A percentile compares a stretch with the other conserved stretches of the same genome.
Conservation (phyloP, 1,284 basidiomycete species). For the Cutaneotrichosporon sp. region DNA sequence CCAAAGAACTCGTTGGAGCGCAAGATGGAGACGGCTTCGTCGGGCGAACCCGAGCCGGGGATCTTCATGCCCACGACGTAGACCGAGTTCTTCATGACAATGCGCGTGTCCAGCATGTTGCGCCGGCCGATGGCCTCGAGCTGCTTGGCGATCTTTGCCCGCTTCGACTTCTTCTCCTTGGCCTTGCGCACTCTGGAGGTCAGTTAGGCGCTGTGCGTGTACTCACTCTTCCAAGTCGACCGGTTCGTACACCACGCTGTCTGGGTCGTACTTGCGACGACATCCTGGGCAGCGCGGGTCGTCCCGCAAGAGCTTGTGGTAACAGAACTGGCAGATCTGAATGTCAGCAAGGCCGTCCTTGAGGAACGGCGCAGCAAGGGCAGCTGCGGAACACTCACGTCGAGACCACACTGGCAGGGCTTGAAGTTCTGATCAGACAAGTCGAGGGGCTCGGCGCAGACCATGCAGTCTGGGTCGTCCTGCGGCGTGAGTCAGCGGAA, state of each 20-base stretch:
- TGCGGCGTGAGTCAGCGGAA: slow-evolving; percentile 45
- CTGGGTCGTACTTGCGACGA: slow-evolving; percentile 88
- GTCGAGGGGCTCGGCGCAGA: slow-evolving; percentile 99
- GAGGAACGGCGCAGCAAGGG: neutral
- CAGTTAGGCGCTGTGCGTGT: slow-evolving; percentile 10
- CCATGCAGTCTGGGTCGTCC: slow-evolving; percentile 97
- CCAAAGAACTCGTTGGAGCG: slow-evolving; percentile 98
- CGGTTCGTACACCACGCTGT: slow-evolving; percentile 92
- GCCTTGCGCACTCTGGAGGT: slow-evolving; percentile 81
- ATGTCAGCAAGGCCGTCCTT: neutral
- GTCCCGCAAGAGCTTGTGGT: slow-evolving; percentile 96
- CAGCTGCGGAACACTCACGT: slow-evolving; percentile 65
- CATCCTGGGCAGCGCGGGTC: slow-evolving; percentile 98
- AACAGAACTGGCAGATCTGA: slow-evolving; percentile 98
- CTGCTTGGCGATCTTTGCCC: slow-evolving; percentile 95
- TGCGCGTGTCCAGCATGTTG: slow-evolving; percentile 88
- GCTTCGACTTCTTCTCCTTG: slow-evolving; percentile 92
- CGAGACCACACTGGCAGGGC: slow-evolving; percentile 98
- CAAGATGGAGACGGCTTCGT: slow-evolving; percentile 94
- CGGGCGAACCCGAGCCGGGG: slow-evolving; percentile 71
- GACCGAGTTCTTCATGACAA: slow-evolving; percentile 95
- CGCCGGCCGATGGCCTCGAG: slow-evolving; percentile 84
- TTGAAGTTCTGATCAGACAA: slow-evolving; percentile 99
- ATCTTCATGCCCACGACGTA: slow-evolving; percentile 87
- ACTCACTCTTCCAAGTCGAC: slow-evolving; percentile 94